Conservation (phyloP, 768 basidiomycete genomes). For the Royoungia palumana region DNA sequence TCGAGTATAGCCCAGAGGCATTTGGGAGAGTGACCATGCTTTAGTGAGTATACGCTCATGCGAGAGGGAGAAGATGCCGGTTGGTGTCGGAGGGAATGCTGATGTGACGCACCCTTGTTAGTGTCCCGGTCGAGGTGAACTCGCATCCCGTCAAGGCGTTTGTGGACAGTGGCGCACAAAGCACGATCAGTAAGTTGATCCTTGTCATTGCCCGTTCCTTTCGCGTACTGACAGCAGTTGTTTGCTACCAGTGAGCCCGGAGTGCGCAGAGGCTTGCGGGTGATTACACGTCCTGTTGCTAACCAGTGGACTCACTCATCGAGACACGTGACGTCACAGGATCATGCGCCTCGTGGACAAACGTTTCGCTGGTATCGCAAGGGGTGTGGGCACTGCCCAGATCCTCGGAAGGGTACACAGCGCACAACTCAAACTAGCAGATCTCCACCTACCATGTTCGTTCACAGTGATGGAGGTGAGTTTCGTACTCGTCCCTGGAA, state of each 20-base stretch:
- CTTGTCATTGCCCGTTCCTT: not conserved
- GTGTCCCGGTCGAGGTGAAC: conserved; percentile 91
- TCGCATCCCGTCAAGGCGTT: conserved; percentile 89
- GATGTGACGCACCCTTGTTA: conserved; percentile 28
- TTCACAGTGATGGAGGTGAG: conserved; percentile 93
- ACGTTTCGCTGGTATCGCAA: conserved; percentile 84
- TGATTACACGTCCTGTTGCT: conserved; percentile 22
- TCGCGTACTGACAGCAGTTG: not conserved
- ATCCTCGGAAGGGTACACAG: conserved; percentile 94
- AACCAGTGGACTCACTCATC: conserved; percentile 3
- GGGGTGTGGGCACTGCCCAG: conserved; percentile 91
- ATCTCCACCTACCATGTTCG: conserved; percentile 82
- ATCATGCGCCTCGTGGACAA: conserved; percentile 92
- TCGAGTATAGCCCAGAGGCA: conserved; percentile 89
- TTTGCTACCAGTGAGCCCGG: conserved; percentile 70
- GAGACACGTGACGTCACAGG: conserved; percentile 35
- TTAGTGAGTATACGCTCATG: conserved; percentile 60
- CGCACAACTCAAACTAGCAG: conserved; percentile 85
- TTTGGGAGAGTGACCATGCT: conserved; percentile 97
- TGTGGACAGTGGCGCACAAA: conserved; percentile 96
- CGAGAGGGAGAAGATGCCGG: too few species aligned
- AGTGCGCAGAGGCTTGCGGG: conserved; percentile 90
- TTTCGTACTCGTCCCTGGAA: not conserved
- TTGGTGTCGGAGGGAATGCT: conserved; percentile 3
- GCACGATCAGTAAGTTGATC: conserved; percentile 79